These are phyloP conservation scores for Vitis hybrid DNA, from an alignment of 177 flowering plant species.

Conservation along the genomic window DNA sequence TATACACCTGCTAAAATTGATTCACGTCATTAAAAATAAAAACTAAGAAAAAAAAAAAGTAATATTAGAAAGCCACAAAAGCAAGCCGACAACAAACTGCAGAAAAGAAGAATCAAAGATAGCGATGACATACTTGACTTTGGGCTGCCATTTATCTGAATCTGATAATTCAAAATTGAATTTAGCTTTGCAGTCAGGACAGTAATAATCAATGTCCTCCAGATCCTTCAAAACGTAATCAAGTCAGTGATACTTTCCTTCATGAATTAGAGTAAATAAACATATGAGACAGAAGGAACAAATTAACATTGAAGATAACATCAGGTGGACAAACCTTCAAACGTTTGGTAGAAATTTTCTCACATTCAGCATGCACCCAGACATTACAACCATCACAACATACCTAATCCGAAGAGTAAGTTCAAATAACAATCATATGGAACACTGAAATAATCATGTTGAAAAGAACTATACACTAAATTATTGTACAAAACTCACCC, in stretches of 20 bases:
- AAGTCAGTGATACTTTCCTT: constrained; percentile 6
- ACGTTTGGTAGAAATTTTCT: constrained; percentile 39
- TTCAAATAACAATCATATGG: not conserved
- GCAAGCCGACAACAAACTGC: not conserved
- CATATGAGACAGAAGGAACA: not conserved
- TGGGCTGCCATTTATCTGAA: constrained; percentile 20
- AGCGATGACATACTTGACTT: constrained; percentile 29
- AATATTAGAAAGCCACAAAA: not conserved
- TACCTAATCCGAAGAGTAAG: constrained; percentile 31
- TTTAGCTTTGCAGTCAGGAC: constrained; percentile 50
- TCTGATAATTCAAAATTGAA: constrained; percentile 15
- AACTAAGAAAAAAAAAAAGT: constrained; percentile 1
- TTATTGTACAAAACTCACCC: constrained; percentile 36
- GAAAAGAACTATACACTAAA: not conserved
- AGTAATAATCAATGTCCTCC: constrained; percentile 39
- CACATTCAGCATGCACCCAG: constrained; percentile 77
- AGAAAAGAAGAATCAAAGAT: not conserved
- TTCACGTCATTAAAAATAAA: not conserved
- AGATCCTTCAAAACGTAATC: constrained; percentile 30
- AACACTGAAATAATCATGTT: not conserved
- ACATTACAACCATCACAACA: constrained; percentile 70
- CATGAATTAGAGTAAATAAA: not conserved
- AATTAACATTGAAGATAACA: not conserved
- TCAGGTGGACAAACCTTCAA: constrained; percentile 37
- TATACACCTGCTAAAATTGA: constrained; percentile 32